Base-by-base conservation (phyloP, 208 protist species). In the Trypanosoma melophagium region DNA sequence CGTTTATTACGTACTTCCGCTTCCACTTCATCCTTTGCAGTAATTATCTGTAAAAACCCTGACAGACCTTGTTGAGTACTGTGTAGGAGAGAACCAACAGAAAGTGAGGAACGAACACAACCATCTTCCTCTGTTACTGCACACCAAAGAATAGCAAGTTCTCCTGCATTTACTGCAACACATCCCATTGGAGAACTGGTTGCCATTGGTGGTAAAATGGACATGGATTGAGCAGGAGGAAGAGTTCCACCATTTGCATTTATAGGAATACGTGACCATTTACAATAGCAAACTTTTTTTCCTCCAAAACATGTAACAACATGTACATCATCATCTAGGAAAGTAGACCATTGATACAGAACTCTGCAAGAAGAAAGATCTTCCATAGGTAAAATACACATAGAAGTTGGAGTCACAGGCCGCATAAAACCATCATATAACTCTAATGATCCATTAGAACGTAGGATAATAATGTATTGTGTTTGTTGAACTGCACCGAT, bases 381-480 rank as follows among this genome's bases (percentile, higher is more conserved):
- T 9, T 65, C 51, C 10, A 42, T 62, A 0, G 78, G 74, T n/a
- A 94, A 50, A 47, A 73, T 28, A 60, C 83, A 82, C 13, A 76
- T 66, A 0, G 81, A 74, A 47, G 73, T 76, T 14, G 70, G 17
- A 61, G 60, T 31, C 12, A 74, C 44, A 22, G 75, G 51, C 22
- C 28, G 22, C 60, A 89, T 40, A 16, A 66, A 52, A 41, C 58
- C 41, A 47, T 84, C 71, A 60, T 89, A 89, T 25, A 93, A 50
- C 68, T 92, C 80, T 12, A 93, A 31, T 66, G 80, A 73, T 21
- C 90, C 90, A 54, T 79, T 86, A 66, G 73, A 85, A n/a, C 82
- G 83, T 5, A 89, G 76, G 40, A 93, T 49, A 22, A 65, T 71
- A n/a, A 93, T 51, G 51, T 75, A 85, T 1, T 73, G 38, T 19